Conservation (phyloP, 2,329 filamentous ascomycete species). For the Epichloe sp. region DNA sequence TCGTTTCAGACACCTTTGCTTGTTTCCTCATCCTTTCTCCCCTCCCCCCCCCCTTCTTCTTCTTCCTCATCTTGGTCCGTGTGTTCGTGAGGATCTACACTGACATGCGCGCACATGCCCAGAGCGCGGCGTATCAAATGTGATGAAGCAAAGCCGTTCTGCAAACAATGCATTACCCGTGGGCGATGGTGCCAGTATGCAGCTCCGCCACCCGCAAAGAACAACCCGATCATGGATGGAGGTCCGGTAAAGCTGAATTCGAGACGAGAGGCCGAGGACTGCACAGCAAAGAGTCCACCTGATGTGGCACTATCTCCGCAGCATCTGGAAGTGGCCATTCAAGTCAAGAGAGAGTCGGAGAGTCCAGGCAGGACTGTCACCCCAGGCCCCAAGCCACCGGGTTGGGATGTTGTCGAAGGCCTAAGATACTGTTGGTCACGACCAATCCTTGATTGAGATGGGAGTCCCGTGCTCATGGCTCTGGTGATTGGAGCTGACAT, state of each 20-base stretch:
- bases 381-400: constrained; percentile 1
- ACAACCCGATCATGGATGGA: not conserved
- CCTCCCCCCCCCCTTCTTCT: no score
- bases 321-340: not conserved
- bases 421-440: constrained; percentile 1
- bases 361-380: not conserved
- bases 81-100: not conserved
- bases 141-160: constrained; percentile 3
- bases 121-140: constrained; percentile 3
- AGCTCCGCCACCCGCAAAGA: not conserved
- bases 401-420: constrained; percentile 2
- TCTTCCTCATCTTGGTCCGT: not conserved
- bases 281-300: not conserved
- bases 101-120: not conserved
- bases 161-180: constrained; percentile 2
- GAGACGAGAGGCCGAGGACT: not conserved
- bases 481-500: not conserved
- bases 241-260: not conserved
- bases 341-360: not conserved
- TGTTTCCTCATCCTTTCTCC: no score
- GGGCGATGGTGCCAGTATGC: constrained; percentile 4
- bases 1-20: not conserved
- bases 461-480: no score
- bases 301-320: not conserved
- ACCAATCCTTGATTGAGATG: not conserved